These are phyloP conservation scores for Aspergillus caelatus DNA, from an alignment of 2,329 filamentous ascomycete genomes.

Conservation along the genomic window DNA sequence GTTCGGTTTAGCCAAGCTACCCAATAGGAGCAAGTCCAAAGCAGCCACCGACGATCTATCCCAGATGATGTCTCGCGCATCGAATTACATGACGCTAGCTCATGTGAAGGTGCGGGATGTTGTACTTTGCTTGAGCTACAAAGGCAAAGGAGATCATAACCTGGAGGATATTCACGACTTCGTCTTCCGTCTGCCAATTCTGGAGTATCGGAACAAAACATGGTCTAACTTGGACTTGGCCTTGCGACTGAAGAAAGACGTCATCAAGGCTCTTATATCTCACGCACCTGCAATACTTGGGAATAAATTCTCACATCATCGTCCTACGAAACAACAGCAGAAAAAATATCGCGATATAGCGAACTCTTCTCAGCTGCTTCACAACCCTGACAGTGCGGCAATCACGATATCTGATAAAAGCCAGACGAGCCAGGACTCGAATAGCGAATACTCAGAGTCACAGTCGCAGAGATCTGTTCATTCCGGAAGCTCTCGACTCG, in stretches of 20 bases:
- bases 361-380: slow-evolving; percentile 70
- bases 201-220: slow-evolving; percentile 98
- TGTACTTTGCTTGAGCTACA: slow-evolving; percentile 93
- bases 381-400: slow-evolving; percentile 41
- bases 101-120: slow-evolving; percentile 95
- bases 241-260: slow-evolving; percentile 88
- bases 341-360: slow-evolving; percentile 80
- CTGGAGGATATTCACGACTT: slow-evolving; percentile 97
- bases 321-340: slow-evolving; percentile 77
- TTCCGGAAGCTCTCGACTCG: slow-evolving; percentile 41
- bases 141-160: slow-evolving; percentile 93
- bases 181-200: slow-evolving; percentile 89
- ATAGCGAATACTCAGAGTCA: slow-evolving; percentile 41
- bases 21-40: slow-evolving; percentile 58
- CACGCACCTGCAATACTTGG: slow-evolving; percentile 96
- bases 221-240: slow-evolving; percentile 98
- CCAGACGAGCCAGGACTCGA: slow-evolving; percentile 41
- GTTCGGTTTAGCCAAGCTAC: slow-evolving; percentile 48
- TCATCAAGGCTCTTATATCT: slow-evolving; percentile 89
- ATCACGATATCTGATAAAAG: slow-evolving; percentile 36
- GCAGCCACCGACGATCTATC: slow-evolving; percentile 83
- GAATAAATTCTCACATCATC: slow-evolving; percentile 92
- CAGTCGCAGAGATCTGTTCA: slow-evolving; percentile 40
- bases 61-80: slow-evolving; percentile 94
- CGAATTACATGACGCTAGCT: slow-evolving; percentile 95